Percentiles rank a stretch among this genome's conserved stretches.
phyloP scores from a whole-genome alignment of 805 yeast species.

The Ogataea zsoltii region DNA sequence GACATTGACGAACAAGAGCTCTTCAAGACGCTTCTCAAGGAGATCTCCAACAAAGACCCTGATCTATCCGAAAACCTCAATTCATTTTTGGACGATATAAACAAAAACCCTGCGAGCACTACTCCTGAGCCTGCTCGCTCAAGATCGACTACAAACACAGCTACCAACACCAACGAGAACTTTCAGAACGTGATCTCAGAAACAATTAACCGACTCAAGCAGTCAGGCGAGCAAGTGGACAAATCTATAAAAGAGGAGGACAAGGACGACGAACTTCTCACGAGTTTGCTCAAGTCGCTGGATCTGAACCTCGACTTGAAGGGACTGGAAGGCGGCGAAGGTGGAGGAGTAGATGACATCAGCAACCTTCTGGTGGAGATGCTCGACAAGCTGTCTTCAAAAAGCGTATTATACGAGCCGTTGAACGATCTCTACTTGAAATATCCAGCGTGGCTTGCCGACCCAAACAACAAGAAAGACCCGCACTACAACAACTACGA shows the following conservation, averaged over 20 bases:
- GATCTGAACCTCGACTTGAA: constrained; percentile 42
- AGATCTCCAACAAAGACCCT: constrained; percentile 30
- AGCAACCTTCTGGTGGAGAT: constrained; percentile 66
- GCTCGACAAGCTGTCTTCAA: constrained; percentile 79
- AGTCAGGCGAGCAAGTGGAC: constrained; percentile 72
- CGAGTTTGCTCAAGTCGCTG: constrained; percentile 68
- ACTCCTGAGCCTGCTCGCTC: constrained; percentile 13
- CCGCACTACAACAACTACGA: constrained; percentile 47
- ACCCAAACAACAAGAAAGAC: constrained; percentile 43
- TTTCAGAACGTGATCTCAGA: constrained; percentile 77
- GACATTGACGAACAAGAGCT: constrained; percentile 25
- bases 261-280: constrained; percentile 48
- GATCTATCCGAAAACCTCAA: constrained; percentile 27
- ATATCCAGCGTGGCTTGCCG: constrained; percentile 69
- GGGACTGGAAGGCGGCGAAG: constrained; percentile 14
- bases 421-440: constrained; percentile 75
- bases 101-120: constrained; percentile 3
- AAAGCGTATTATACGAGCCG: constrained; percentile 85
- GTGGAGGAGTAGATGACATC: constrained; percentile 38
- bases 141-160: constrained; percentile 6
- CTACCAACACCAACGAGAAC: constrained; percentile 28
- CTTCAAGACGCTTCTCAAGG: constrained; percentile 25
- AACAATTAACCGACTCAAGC: constrained; percentile 78
- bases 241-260: constrained; percentile 44
- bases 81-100: constrained; percentile 24